Base-by-base conservation (phyloP, 345 rosid species). In the Lepidium aucheri region DNA sequence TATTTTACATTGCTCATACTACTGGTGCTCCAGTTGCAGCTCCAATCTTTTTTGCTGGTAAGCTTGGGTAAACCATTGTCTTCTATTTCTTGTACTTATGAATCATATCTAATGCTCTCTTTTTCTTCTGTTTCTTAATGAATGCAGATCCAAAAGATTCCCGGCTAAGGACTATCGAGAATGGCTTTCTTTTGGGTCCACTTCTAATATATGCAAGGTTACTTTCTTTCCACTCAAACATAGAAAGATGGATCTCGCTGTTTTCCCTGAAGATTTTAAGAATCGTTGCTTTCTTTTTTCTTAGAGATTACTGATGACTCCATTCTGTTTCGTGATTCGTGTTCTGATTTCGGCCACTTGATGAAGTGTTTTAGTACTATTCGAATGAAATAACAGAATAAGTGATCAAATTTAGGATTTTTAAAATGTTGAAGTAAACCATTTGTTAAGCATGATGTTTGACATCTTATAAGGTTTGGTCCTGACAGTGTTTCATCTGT, bases 41-140 rank as follows among this genome's bases (percentile, higher is more conserved):
- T 55, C 98, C 98, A 6, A 69, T 83, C 6, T 89, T 89, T 69
- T 89, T 92, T 36, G 86, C 96, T 63, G 96, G 98, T 89, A 77
- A 22, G 84, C 26, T 58, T 71, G 45, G 50, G n/a, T 64, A 53
- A 41, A 9, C 58, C 39, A 38, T 36, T 62, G 3, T 24, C 33
- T 56, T 60, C 58, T 50, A 42, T 30, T n/a, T 51, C 6, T 17
- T 32, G 65, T 55, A 54, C 74, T 32, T 12, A 22, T 61, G 43
- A 67, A 5, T 24, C 2, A 17, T 30, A 54, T 47, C 49, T 56
- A 57, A 41, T 45, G 39, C 8, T 22, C 30, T 55, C 40, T 65
- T 12, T 47, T 44, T 15, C 30, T 33, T 34, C 28, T 8, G 28
- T 7, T 45, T 59, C 35, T 49, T 75, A 41, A 9, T 55, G 30